phyloP scores from a whole-genome alignment of 257 asterid genomes.

The Nyctanthes arbortristis region DNA sequence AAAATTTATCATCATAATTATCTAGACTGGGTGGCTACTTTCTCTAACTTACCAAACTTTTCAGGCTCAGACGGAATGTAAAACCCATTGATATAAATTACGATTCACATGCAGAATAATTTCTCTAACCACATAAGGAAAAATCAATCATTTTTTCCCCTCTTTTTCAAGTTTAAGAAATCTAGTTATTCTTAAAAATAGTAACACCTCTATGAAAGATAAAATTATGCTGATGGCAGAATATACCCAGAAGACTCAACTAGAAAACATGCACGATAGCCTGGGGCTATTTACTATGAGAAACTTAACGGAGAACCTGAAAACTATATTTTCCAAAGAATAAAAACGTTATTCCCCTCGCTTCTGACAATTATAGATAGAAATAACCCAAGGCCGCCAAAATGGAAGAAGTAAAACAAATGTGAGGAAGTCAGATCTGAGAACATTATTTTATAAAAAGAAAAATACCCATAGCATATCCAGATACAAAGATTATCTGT shows the following conservation, averaged over 20 bases:
- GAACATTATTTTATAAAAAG: constrained; percentile 13
- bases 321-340: background rate
- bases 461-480: background rate
- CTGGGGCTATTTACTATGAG: constrained; percentile 10
- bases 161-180: background rate
- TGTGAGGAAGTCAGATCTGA: background rate
- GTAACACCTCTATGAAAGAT: background rate
- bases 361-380: constrained; percentile 14
- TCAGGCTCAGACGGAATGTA: background rate
- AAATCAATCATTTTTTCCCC: background rate
- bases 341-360: background rate
- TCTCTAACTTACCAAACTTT: background rate
- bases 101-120: background rate
- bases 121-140: background rate
- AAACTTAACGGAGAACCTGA: constrained; percentile 1
- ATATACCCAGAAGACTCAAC: background rate
- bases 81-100: background rate
- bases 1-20: background rate
- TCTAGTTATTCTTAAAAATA: constrained; percentile 3
- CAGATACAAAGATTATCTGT: background rate
- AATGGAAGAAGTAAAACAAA: background rate
- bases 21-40: background rate
- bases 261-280: background rate
- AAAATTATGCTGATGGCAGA: background rate
- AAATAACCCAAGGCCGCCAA: constrained; percentile 2